Evolutionary conservation across 1,284 basidiomycete species (phyloP).

Genomic region (Pascua guehoae): DNA sequence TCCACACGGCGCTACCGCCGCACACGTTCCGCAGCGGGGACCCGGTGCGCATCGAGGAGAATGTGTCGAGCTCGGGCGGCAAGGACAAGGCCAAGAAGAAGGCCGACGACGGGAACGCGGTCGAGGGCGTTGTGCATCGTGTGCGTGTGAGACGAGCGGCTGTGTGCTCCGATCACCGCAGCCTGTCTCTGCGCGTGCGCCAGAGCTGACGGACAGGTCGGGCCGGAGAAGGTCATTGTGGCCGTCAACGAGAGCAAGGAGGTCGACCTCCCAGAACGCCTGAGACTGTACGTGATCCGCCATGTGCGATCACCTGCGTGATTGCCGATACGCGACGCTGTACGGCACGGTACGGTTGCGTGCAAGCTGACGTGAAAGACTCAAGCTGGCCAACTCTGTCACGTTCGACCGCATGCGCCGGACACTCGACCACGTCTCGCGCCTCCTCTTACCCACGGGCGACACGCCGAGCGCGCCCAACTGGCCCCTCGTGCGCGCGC

Average conservation of each 20-base stretch:
- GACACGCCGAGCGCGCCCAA: conserved; percentile 11
- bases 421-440: conserved; percentile 64
- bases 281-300: conserved; percentile 56
- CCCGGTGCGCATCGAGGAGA: conserved; percentile 74
- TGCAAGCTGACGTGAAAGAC: conserved; percentile 33
- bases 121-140: conserved; percentile 80
- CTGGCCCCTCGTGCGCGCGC: conserved; percentile 57
- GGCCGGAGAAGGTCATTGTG: conserved; percentile 70
- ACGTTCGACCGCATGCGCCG: conserved; percentile 90
- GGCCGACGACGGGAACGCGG: conserved; percentile 33
- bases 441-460: conserved; percentile 36
- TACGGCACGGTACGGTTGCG: neutral
- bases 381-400: conserved; percentile 86
- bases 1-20: conserved; percentile 67
- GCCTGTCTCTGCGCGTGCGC: too few relatives aligned
- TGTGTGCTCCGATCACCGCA: too few relatives aligned
- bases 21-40: conserved; percentile 82
- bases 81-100: conserved; percentile 52
- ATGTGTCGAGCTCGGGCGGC: conserved; percentile 56
- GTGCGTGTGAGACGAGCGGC: conserved; percentile 43
- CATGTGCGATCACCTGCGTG: conserved; percentile 55
- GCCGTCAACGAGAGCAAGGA: conserved; percentile 67
- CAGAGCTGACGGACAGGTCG: conserved; percentile 55
- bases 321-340: conserved; percentile 47
- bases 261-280: conserved; percentile 74